These are phyloP conservation scores for Brassica balearica DNA, from an alignment of 441 rosid species.

Conservation along the genomic window DNA sequence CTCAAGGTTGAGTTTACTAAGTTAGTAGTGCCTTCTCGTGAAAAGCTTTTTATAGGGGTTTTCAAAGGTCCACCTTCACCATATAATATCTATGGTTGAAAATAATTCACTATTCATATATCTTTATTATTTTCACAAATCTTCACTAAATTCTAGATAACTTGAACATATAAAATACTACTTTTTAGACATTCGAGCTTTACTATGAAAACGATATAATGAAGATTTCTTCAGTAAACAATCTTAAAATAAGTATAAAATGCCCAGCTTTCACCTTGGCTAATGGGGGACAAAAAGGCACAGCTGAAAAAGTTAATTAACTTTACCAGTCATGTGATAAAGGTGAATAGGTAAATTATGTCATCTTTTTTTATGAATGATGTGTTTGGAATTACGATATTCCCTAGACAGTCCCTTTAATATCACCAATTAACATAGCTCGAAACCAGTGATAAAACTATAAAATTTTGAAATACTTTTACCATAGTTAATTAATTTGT, in stretches of 20 bases:
- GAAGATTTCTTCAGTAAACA: constrained; percentile 5
- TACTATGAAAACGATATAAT: constrained; percentile 29
- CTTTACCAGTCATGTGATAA: constrained; percentile 43
- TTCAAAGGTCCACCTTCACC: constrained; percentile 25
- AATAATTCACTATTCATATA: no score
- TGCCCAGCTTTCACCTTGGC: constrained; percentile 38
- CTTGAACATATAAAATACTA: constrained; percentile 29
- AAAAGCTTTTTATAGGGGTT: constrained; percentile 23
- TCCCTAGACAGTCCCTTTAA: constrained; percentile 38
- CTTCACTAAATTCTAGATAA: constrained; percentile 42
- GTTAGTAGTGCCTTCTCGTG: constrained; percentile 32
- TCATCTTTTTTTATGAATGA: constrained; percentile 35
- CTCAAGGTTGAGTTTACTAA: constrained; percentile 32
- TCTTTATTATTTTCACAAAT: constrained; percentile 32
- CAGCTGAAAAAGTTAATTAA: constrained; percentile 33
- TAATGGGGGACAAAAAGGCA: constrained; percentile 44
- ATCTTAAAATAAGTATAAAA: constrained; percentile 27
- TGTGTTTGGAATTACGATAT: constrained; percentile 33
- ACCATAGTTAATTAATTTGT: constrained; percentile 10
- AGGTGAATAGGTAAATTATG: constrained; percentile 36
- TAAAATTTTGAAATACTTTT: constrained; percentile 13
- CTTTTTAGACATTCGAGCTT: constrained; percentile 35
- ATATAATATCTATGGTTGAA: no score
- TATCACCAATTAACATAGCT: constrained; percentile 24
- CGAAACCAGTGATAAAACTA: constrained; percentile 20